phyloP scores from a whole-genome alignment of 805 yeast genomes.

The Wickerhamiella hasegawae region DNA sequence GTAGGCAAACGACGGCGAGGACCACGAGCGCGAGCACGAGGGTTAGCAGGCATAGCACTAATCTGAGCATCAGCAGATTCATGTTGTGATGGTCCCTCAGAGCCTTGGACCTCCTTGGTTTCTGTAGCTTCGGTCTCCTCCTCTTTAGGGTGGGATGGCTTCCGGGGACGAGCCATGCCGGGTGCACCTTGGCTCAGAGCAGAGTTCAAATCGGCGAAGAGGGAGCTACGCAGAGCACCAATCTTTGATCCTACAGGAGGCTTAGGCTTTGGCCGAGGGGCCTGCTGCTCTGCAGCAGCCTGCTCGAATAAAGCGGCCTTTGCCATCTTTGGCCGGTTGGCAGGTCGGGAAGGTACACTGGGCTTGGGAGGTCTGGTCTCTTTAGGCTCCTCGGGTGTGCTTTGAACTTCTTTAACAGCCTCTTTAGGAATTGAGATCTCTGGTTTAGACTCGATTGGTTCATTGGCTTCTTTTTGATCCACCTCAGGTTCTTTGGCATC shows the following conservation, averaged over 20 bases:
- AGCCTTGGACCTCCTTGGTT: no score
- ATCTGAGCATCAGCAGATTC: conserved; percentile 12
- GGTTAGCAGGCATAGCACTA: conserved; percentile 9
- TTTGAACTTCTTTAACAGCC: not conserved
- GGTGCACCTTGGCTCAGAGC: conserved; percentile 16
- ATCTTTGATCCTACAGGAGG: conserved; percentile 9
- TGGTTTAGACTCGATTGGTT: not conserved
- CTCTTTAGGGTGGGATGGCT: no score
- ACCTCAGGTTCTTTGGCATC: no score
- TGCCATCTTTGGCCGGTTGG: conserved; percentile 1
- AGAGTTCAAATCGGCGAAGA: conserved; percentile 13
- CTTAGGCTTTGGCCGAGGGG: conserved; percentile 14
- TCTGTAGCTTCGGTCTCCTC: no score
- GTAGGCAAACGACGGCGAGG: conserved; percentile 21
- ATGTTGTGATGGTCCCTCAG: no score
- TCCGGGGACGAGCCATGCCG: conserved; percentile 1
- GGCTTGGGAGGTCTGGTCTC: not conserved
- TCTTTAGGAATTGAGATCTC: not conserved
- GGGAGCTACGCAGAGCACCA: conserved; percentile 10
- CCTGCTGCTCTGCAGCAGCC: not conserved
- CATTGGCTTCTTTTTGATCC: not conserved
- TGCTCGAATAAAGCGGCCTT: conserved; percentile 4
- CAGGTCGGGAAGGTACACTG: conserved; percentile 2
- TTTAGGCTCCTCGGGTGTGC: no score
- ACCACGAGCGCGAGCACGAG: conserved; percentile 17